Conservation (phyloP, 2,329 filamentous ascomycete species). For the Alternaria ethzedia region DNA sequence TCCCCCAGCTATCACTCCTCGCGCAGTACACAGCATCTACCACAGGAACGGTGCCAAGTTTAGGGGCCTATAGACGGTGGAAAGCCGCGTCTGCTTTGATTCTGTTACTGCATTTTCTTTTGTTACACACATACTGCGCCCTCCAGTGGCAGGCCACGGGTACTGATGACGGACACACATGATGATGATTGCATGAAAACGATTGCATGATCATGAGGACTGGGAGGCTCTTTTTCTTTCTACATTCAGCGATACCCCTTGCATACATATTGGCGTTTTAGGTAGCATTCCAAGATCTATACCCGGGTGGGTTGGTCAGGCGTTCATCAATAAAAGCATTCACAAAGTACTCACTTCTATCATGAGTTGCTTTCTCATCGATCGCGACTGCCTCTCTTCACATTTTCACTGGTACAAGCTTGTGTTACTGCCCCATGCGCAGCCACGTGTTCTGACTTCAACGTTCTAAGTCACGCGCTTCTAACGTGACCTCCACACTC, state of each 20-base stretch:
- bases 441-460: background rate
- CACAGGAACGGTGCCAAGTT: conserved; percentile 34
- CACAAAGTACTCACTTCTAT: no score
- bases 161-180: background rate
- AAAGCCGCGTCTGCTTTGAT: background rate
- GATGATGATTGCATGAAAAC: background rate
- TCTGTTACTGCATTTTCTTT: background rate
- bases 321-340: background rate
- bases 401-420: no score
- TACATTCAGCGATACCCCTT: conserved; percentile 19
- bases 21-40: conserved; percentile 7
- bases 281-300: background rate
- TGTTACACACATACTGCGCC: background rate
- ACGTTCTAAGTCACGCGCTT: background rate
- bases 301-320: background rate
- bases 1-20: conserved; percentile 2
- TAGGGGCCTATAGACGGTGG: conserved; percentile 17
- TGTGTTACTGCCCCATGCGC: background rate
- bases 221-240: background rate
- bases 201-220: background rate
- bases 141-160: conserved; percentile 14
- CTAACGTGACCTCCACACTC: background rate
- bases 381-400: background rate
- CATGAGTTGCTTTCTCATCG: no score
- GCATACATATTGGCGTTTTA: conserved; percentile 20